A percentile compares a stretch with the other conserved stretches of the same genome.
Conservation (phyloP, 2,329 filamentous ascomycete species). For the Diaporthe nobilis region DNA sequence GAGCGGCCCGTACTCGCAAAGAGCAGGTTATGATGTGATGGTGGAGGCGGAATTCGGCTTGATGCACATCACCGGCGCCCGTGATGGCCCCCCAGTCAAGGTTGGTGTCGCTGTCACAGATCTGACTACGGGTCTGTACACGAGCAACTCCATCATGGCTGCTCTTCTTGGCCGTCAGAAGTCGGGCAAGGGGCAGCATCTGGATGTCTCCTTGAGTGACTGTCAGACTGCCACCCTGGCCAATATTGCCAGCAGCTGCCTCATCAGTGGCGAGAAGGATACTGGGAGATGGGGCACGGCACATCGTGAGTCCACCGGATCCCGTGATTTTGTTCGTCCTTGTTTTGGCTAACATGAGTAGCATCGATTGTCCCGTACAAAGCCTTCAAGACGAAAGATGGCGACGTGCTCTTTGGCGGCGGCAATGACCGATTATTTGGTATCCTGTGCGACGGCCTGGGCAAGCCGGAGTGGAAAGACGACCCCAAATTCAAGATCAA, state of each 20-base stretch:
- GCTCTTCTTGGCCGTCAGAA: slow-evolving; percentile 82
- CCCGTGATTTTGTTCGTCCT: neutral
- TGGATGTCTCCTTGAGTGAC: slow-evolving; percentile 92
- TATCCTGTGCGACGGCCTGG: slow-evolving; percentile 73
- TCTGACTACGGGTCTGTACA: slow-evolving; percentile 94
- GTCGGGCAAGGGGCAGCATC: slow-evolving; percentile 88
- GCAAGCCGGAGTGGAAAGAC: slow-evolving; percentile 70
- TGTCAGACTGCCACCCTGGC: slow-evolving; percentile 94
- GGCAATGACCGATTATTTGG: slow-evolving; percentile 81
- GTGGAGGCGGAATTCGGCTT: slow-evolving; percentile 98
- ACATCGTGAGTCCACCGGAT: slow-evolving; percentile 74
- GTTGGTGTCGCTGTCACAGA: slow-evolving; percentile 98
- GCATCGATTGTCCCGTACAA: slow-evolving; percentile 98
- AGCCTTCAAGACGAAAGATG: slow-evolving; percentile 82
- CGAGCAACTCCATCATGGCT: slow-evolving; percentile 95
- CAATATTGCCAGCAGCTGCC: slow-evolving; percentile 94
- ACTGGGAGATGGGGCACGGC: slow-evolving; percentile 95
- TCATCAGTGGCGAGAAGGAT: slow-evolving; percentile 91
- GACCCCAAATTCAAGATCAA: slow-evolving; percentile 74
- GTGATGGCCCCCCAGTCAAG: slow-evolving; percentile 93
- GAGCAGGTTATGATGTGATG: slow-evolving; percentile 99
- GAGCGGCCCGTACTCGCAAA: slow-evolving; percentile 87
- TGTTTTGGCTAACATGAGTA: slow-evolving; percentile 51
- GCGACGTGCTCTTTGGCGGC: slow-evolving; percentile 78
- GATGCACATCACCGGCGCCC: slow-evolving; percentile 96